Conservation (phyloP, 2,329 filamentous ascomycete genomes). For the Arthrobotrys conoides region DNA sequence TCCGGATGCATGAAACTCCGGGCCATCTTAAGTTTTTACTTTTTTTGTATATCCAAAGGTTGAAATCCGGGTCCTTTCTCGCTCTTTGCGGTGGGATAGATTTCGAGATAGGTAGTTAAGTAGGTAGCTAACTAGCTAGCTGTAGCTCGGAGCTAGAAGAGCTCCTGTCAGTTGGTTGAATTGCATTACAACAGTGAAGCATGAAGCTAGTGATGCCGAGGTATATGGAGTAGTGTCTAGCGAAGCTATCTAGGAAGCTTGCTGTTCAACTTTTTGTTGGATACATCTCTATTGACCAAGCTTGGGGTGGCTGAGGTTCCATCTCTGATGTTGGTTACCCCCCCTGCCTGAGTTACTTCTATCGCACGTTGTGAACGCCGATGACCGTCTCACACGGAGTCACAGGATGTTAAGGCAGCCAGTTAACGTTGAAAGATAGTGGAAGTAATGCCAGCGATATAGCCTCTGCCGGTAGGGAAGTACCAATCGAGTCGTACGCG, state of each 20-base stretch:
- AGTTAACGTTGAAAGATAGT: not conserved
- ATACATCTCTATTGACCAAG: not conserved
- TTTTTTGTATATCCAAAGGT: too few relatives aligned
- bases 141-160: not conserved
- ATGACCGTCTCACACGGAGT: not conserved
- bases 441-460: not conserved
- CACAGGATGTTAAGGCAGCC: conserved; percentile 1
- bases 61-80: not conserved
- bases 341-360: not conserved
- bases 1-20: too few relatives aligned
- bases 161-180: not conserved
- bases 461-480: too few relatives aligned
- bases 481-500: too few relatives aligned
- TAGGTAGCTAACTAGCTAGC: not conserved
- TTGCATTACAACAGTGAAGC: not conserved
- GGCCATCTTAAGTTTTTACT: too few relatives aligned
- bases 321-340: not conserved
- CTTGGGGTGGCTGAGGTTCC: not conserved
- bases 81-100: too few relatives aligned
- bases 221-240: not conserved
- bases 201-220: not conserved
- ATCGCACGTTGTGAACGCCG: conserved; percentile 14
- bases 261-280: not conserved
- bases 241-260: not conserved
- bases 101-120: not conserved